Percentiles rank a stretch among this genome's conserved stretches.
These are phyloP conservation scores for Boeremia exigua DNA, from an alignment of 2,329 filamentous ascomycete genomes.

Conservation along the genomic window DNA sequence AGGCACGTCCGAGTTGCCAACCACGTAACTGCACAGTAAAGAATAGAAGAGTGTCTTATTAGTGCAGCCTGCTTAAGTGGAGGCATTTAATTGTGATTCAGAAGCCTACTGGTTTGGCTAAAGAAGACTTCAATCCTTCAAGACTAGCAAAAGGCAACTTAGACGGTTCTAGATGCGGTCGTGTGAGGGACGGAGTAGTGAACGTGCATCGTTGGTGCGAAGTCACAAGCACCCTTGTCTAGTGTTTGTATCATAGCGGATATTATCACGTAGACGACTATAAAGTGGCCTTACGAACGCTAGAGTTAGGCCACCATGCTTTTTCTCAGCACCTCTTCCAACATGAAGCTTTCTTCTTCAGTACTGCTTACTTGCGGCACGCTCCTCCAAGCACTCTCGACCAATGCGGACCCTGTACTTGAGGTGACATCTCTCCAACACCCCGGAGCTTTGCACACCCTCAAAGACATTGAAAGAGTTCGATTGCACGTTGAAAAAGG, in stretches of 20 bases:
- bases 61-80: too few species aligned
- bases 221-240: neutral
- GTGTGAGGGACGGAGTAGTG: neutral
- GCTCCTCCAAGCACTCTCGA: neutral
- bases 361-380: neutral
- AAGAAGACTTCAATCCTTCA: too few species aligned
- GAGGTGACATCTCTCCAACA: neutral
- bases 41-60: too few species aligned
- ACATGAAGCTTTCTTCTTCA: neutral
- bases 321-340: neutral
- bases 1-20: too few species aligned
- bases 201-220: neutral
- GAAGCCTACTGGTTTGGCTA: too few species aligned
- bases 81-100: too few species aligned
- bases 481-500: neutral
- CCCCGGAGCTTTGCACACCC: neutral
- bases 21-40: too few species aligned
- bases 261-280: neutral
- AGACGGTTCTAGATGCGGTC: too few species aligned
- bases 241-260: neutral
- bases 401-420: neutral
- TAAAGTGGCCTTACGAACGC: neutral
- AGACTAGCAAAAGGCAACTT: too few species aligned
- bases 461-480: neutral
- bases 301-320: neutral